These are phyloP conservation scores for Candida nanaspora DNA, from an alignment of 805 yeast genomes.

Conservation along the genomic window DNA sequence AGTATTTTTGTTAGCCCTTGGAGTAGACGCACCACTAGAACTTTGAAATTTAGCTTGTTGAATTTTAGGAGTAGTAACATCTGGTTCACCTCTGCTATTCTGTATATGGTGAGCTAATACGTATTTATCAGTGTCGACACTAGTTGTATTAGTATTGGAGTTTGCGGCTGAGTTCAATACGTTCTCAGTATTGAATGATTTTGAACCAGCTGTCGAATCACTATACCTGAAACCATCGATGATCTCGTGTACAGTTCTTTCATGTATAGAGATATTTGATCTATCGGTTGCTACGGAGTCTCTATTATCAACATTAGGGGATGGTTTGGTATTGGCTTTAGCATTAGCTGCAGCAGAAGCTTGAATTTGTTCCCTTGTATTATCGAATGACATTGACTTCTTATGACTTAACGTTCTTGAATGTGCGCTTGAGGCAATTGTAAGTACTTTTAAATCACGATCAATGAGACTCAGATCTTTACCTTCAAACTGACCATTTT, in stretches of 20 bases:
- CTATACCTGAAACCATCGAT: slow-evolving; percentile 6
- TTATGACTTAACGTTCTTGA: not conserved
- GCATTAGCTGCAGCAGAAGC: not conserved
- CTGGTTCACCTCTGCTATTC: not conserved
- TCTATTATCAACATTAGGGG: too few species aligned
- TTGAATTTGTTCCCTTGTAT: not conserved
- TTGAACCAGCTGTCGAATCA: not conserved
- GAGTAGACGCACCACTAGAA: not conserved
- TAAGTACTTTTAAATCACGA: not conserved
- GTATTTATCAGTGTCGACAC: not conserved
- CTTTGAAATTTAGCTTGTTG: not conserved
- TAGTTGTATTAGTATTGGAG: not conserved
- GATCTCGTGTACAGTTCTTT: slow-evolving; percentile 9
- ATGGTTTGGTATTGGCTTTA: not conserved
- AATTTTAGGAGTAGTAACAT: not conserved
- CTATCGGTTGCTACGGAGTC: not conserved
- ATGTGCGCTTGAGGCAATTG: not conserved
- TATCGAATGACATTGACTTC: not conserved
- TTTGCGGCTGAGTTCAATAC: too few species aligned
- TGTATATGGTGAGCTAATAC: not conserved
- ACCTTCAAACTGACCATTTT: slow-evolving; percentile 3
- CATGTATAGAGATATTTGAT: slow-evolving; percentile 3
- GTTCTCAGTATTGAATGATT: too few species aligned
- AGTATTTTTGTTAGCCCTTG: not conserved
- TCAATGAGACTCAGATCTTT: not conserved